Evolutionary conservation across 768 basidiomycete species (phyloP), one percentile per base, ranked within the genome.

Genomic region (Holtermanniella nyarrowii): DNA sequence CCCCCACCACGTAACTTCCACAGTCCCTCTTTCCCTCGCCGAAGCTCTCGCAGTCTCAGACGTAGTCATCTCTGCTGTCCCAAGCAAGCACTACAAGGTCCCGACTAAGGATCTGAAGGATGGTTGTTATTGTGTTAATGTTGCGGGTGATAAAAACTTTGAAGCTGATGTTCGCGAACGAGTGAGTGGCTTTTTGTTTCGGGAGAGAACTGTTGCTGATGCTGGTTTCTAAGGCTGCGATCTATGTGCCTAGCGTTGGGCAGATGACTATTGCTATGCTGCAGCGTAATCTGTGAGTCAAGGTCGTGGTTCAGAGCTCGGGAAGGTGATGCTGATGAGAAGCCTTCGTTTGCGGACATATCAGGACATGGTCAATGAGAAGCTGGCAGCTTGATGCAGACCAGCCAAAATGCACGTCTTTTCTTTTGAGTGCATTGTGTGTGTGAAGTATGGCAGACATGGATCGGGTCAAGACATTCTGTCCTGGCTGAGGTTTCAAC

Each of bases 211-310:
- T 12, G 26, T 24, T 48, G 5, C 13, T 18, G 16, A 47, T 42
- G 26, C 21, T 12, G 46, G 45, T 40, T 23, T 45, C 24, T 14
- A 52, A 89, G 90, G 91, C 90, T 11, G 88, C 89, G 13, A 76
- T 99, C 53, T 96, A 96, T 71, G 78, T 97, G 57, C 90, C 93
- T 7, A 84, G 88, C 4, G 88, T 99, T n/a, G 95, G 95, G 18
- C 95, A 93, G 74, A 86, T 95, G 52, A 99, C 95, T 1, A 95
- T 96, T 59, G 75, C 91, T 66, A 93, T 99, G 88, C 78, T 99
- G n/a, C 78, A 95, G 63, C 80, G 93, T 44, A 99, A 99, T 69
- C 66, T 99, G 85, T 90, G 68, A 66, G 88, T 48, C 5, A n/a
- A n/a, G n/a, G n/a, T 45, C n/a, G 20, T 60, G 12, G 4, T 54